Conservation (phyloP, 106 monocot genomes). For the Apostasia ramifera region DNA sequence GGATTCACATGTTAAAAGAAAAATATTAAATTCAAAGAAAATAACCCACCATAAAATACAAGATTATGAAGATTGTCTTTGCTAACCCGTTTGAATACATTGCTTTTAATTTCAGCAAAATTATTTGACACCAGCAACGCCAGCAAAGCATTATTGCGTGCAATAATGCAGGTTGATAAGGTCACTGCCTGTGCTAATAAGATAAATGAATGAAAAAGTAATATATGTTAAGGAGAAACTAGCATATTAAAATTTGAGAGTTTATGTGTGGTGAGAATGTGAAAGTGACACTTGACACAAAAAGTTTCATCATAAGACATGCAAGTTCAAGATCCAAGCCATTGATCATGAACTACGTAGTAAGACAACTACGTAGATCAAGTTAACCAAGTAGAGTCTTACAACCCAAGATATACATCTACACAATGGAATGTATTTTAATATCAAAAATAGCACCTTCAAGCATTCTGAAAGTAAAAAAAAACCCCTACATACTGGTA, state of each 20-base stretch:
- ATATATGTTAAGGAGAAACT: slow-evolving; percentile 52
- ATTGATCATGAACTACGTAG: no score
- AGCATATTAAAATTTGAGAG: background rate
- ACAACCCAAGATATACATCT: no score
- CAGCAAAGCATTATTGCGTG: slow-evolving; percentile 89
- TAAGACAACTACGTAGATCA: no score
- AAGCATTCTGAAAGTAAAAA: no score
- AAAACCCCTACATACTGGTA: no score
- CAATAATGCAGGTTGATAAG: slow-evolving; percentile 89
- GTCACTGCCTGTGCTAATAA: slow-evolving; percentile 96
- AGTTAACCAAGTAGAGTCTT: no score
- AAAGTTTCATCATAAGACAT: no score
- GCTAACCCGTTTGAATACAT: slow-evolving; percentile 93
- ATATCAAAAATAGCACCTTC: no score
- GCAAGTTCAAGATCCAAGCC: no score
- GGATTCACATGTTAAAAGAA: background rate
- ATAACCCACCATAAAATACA: slow-evolving; percentile 73
- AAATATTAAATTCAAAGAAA: slow-evolving; percentile 1
- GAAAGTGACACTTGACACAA: no score
- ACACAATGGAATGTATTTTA: no score
- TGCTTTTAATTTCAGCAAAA: slow-evolving; percentile 96
- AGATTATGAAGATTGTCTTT: slow-evolving; percentile 89
- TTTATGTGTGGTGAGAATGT: no score
- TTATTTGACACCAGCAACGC: slow-evolving; percentile 89
- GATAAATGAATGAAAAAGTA: slow-evolving; percentile 92